A percentile compares a stretch with the other conserved stretches of the same genome.
phyloP scores from a whole-genome alignment of 108 stramenopile species.

The Cyclotella choctawhatcheeana region DNA sequence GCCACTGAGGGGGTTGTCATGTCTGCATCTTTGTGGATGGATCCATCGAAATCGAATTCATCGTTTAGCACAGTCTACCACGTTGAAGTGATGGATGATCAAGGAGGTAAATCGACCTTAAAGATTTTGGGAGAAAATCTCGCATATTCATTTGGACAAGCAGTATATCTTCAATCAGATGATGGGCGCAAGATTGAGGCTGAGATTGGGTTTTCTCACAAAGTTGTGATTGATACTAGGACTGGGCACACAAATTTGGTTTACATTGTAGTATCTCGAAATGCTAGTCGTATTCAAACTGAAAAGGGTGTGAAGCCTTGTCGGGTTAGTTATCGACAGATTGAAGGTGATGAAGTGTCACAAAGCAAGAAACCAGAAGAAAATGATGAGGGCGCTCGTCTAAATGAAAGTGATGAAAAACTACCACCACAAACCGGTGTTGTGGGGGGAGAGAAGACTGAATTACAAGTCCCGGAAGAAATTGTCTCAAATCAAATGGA shows the following conservation, averaged over 20 bases:
- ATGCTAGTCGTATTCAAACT: not conserved
- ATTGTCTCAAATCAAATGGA: not conserved
- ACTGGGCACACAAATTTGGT: not conserved
- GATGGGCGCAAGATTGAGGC: not conserved
- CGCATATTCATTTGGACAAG: not conserved
- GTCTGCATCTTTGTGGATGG: no score
- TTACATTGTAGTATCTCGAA: not conserved
- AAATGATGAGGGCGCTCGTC: not conserved
- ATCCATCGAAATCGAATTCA: not conserved
- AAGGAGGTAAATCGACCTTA: not conserved
- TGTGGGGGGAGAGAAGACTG: not conserved
- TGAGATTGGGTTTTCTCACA: not conserved
- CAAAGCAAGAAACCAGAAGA: not conserved
- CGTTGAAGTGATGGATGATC: not conserved
- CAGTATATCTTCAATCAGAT: not conserved
- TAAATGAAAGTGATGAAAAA: not conserved
- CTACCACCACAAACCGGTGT: not conserved
- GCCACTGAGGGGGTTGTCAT: no score
- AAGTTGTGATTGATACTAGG: not conserved
- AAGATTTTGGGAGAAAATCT: not conserved
- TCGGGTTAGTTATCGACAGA: not conserved
- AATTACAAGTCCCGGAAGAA: not conserved
- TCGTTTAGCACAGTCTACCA: not conserved
- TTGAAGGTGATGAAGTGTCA: not conserved
- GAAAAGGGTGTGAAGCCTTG: not conserved